A percentile compares a stretch with the other conserved stretches of the same genome.
phyloP scores from a whole-genome alignment of 2,329 filamentous ascomycete species.

The Ophiognomonia clavigignenti-juglandacearum region DNA sequence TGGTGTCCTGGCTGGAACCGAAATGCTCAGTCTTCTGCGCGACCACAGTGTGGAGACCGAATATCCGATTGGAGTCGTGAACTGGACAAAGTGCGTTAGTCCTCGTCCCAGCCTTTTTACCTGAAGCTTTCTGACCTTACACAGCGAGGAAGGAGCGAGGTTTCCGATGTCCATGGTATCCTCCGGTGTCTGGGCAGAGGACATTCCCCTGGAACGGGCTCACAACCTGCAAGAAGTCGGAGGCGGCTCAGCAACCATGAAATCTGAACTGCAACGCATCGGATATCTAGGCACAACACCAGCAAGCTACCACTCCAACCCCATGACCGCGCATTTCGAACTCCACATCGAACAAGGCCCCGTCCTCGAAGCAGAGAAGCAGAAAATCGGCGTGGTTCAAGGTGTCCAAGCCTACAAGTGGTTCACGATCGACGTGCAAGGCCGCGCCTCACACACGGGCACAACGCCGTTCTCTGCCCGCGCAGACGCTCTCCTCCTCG shows the following conservation, averaged over 20 bases:
- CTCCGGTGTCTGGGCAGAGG: slow-evolving; percentile 73
- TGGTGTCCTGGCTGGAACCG: slow-evolving; percentile 67
- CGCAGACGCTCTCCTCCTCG: slow-evolving; percentile 63
- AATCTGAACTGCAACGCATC: slow-evolving; percentile 65
- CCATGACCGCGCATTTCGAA: slow-evolving; percentile 75
- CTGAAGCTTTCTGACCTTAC: no score
- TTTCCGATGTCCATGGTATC: slow-evolving; percentile 72
- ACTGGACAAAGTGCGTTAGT: slow-evolving; percentile 63
- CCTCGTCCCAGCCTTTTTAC: no score
- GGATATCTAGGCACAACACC: slow-evolving; percentile 60
- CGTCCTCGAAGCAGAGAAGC: slow-evolving; percentile 58
- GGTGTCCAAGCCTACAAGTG: slow-evolving; percentile 73
- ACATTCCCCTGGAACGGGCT: slow-evolving; percentile 55
- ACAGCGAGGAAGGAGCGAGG: slow-evolving; percentile 72
- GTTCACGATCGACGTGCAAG: slow-evolving; percentile 62
- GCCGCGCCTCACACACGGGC: slow-evolving; percentile 68
- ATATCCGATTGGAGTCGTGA: slow-evolving; percentile 68
- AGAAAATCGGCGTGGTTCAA: slow-evolving; percentile 65
- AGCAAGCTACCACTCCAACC: slow-evolving; percentile 53
- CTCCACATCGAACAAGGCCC: slow-evolving; percentile 84
- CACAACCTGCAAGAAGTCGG: slow-evolving; percentile 59
- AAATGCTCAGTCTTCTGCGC: slow-evolving; percentile 63
- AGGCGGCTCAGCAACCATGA: slow-evolving; percentile 58
- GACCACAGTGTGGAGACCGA: slow-evolving; percentile 65
- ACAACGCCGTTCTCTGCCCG: slow-evolving; percentile 57